These are phyloP conservation scores for Hamamelis virginiana DNA, from an alignment of 164 flowering plant genomes.

Conservation along the genomic window DNA sequence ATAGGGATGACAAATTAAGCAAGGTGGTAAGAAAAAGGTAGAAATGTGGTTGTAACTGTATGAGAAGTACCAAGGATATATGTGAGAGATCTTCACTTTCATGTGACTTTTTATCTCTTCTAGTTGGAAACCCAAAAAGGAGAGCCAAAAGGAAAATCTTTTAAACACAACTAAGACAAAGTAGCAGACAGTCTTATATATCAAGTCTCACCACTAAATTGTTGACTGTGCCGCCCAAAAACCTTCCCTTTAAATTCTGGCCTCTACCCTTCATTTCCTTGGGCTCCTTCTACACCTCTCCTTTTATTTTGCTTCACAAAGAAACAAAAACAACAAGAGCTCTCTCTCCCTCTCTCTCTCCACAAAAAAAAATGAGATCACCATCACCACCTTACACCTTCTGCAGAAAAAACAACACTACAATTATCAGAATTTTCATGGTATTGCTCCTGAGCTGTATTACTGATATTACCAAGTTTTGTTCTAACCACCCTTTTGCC, in stretches of 20 bases:
- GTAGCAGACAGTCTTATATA: constrained; percentile 37
- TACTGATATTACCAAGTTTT: constrained; percentile 33
- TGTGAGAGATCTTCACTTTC: neutral
- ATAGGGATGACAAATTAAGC: neutral
- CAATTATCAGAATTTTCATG: constrained; percentile 29
- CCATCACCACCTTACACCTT: constrained; percentile 22
- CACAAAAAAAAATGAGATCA: constrained; percentile 29
- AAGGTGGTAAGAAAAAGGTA: constrained; percentile 10
- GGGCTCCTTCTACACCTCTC: constrained; percentile 33
- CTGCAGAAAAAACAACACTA: constrained; percentile 26
- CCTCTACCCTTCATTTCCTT: constrained; percentile 31
- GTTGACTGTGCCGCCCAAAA: constrained; percentile 50
- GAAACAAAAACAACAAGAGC: constrained; percentile 10
- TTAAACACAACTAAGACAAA: neutral
- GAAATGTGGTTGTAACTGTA: constrained; percentile 15
- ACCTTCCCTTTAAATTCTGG: constrained; percentile 52
- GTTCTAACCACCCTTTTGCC: constrained; percentile 34
- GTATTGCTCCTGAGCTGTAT: constrained; percentile 42
- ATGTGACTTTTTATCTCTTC: constrained; percentile 11
- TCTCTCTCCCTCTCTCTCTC: constrained; percentile 19
- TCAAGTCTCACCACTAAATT: constrained; percentile 32
- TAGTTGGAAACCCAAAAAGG: constrained; percentile 13
- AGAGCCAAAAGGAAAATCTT: neutral
- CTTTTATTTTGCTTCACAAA: constrained; percentile 26
- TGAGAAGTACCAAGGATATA: neutral